Conservation (phyloP, 208 protist genomes). For the Leishmania guyanensis region DNA sequence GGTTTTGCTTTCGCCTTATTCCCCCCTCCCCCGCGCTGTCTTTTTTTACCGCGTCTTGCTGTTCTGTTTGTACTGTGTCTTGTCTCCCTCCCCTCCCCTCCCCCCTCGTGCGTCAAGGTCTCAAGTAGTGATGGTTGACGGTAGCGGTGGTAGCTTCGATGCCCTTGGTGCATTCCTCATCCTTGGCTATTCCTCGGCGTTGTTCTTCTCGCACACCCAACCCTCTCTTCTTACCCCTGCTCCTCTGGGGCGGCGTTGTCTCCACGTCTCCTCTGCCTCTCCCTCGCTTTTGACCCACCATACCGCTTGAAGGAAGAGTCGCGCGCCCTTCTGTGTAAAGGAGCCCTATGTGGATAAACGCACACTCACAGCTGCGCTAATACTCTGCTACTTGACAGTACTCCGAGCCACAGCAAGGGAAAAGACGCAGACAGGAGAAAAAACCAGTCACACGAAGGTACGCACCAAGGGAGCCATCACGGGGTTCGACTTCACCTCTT, state of each 20-base stretch:
- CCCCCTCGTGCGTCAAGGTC: neutral
- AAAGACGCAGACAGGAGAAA: neutral
- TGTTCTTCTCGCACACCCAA: neutral
- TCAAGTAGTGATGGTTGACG: neutral
- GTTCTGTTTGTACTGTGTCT: neutral
- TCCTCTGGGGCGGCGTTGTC: neutral
- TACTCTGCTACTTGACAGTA: neutral
- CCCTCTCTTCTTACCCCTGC: neutral
- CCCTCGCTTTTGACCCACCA: neutral
- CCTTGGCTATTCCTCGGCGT: slow-evolving; percentile 3
- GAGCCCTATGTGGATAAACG: neutral
- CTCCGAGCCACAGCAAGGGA: neutral
- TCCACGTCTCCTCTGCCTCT: neutral
- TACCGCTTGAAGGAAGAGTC: neutral
- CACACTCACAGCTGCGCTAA: neutral
- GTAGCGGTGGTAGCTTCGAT: neutral
- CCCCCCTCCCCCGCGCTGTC: too few relatives aligned
- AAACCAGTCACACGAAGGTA: neutral
- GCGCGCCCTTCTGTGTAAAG: neutral
- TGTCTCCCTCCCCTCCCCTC: neutral
- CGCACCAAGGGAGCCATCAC: neutral
- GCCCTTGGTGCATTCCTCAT: slow-evolving; percentile 5
- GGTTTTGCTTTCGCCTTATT: neutral
- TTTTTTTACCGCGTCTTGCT: neutral
- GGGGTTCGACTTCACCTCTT: neutral